phyloP scores from a whole-genome alignment of 352 stramenopile species.

The Pythium guiyangense region DNA sequence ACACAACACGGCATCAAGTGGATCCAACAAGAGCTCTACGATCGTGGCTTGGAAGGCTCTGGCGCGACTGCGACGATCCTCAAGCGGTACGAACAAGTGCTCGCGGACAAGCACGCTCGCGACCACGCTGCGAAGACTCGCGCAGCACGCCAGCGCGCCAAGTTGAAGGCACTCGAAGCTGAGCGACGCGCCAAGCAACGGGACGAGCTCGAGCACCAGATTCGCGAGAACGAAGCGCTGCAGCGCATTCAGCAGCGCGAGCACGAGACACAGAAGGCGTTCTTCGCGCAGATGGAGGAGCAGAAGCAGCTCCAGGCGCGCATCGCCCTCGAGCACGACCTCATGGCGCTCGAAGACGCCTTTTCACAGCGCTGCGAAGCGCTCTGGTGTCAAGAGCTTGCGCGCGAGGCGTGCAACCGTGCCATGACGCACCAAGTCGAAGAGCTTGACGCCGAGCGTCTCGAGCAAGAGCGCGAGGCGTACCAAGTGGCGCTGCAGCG shows the following conservation, averaged over 20 bases:
- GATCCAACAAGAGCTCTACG: slow-evolving; percentile 80
- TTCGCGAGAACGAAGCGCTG: slow-evolving; percentile 29
- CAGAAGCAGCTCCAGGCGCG: slow-evolving; percentile 36
- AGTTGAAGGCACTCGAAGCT: slow-evolving; percentile 27
- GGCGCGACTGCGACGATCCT: slow-evolving; percentile 42
- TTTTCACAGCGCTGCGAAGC: slow-evolving; percentile 46
- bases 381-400: slow-evolving; percentile 18
- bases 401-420: slow-evolving; percentile 30
- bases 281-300: slow-evolving; percentile 61
- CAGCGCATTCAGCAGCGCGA: slow-evolving; percentile 40
- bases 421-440: slow-evolving; percentile 36
- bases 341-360: slow-evolving; percentile 55
- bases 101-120: slow-evolving; percentile 27
- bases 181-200: slow-evolving; percentile 22
- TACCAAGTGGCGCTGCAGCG: slow-evolving; percentile 46
- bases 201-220: slow-evolving; percentile 30
- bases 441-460: slow-evolving; percentile 41
- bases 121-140: background rate
- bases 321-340: slow-evolving; percentile 34
- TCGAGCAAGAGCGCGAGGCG: slow-evolving; percentile 35
- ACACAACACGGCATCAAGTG: slow-evolving; percentile 44
- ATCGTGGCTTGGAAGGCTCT: slow-evolving; percentile 58
- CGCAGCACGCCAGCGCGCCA: slow-evolving; percentile 13
- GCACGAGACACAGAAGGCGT: slow-evolving; percentile 32
- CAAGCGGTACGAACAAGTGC: slow-evolving; percentile 30